Conservation (phyloP, 1,284 basidiomycete genomes). For the Rhodotorula sp. region DNA sequence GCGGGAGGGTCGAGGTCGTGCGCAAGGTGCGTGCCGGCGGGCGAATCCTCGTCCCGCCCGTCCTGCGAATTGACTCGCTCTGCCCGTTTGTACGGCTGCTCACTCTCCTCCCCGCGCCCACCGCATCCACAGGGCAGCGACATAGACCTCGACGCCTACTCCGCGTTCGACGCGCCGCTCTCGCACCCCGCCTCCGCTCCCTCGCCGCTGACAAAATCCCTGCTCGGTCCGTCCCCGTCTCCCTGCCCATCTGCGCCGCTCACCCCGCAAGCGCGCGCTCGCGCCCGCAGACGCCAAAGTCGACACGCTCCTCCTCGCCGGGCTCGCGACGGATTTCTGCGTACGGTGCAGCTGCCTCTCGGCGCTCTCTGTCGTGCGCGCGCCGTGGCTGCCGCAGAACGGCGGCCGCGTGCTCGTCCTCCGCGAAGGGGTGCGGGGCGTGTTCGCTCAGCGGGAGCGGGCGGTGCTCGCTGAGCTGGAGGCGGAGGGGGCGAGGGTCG, state of each 20-base stretch:
- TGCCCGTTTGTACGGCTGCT: too few relatives aligned
- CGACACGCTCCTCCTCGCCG: slow-evolving; percentile 59
- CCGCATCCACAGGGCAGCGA: slow-evolving; percentile 23
- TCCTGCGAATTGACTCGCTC: too few relatives aligned
- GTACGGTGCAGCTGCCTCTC: slow-evolving; percentile 57
- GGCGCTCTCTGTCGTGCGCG: slow-evolving; percentile 40
- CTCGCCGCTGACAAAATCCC: background rate
- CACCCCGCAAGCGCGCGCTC: background rate
- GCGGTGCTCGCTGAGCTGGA: slow-evolving; percentile 3
- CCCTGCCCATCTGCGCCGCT: background rate
- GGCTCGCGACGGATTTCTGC: slow-evolving; percentile 67
- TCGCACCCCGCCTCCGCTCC: background rate
- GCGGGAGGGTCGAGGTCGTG: slow-evolving; percentile 1
- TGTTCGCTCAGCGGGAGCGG: background rate
- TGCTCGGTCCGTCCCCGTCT: slow-evolving; percentile 9
- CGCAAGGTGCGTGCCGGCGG: slow-evolving; percentile 18
- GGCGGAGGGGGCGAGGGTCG: slow-evolving; percentile 5
- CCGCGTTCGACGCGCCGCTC: slow-evolving; percentile 20
- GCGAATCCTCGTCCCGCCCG: background rate
- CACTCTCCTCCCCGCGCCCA: too few relatives aligned
- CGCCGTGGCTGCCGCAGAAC: background rate
- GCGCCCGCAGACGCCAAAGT: slow-evolving; percentile 44
- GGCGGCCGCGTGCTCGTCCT: slow-evolving; percentile 20
- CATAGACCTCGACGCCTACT: slow-evolving; percentile 25
- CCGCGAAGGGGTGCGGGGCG: slow-evolving; percentile 18